phyloP scores from a whole-genome alignment of 179 eudicot species.

The Drosera spatulata region DNA sequence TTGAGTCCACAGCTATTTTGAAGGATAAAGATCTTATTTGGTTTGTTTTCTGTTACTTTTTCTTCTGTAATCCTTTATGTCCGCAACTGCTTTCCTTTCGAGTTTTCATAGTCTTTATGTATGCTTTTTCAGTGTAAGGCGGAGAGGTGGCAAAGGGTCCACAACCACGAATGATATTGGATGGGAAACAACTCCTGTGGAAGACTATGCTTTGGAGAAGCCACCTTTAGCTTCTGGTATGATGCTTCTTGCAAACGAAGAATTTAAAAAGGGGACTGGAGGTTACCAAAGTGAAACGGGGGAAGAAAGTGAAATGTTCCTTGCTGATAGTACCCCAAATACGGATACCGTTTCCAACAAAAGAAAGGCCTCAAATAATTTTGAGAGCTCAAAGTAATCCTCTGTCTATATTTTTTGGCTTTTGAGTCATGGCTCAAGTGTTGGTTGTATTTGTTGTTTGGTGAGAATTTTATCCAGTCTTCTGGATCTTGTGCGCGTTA shows the following conservation, averaged over 20 bases:
- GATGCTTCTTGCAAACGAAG: constrained; percentile 51
- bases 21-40: no score
- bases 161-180: constrained; percentile 15
- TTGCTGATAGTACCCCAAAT: constrained; percentile 14
- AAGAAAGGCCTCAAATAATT: constrained; percentile 54
- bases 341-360: constrained; percentile 34
- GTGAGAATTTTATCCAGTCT: no score
- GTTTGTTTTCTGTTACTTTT: no score
- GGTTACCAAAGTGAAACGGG: constrained; percentile 35
- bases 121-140: constrained; percentile 37
- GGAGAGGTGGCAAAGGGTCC: constrained; percentile 21
- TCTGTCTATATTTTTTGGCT: neutral
- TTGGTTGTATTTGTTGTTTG: no score
- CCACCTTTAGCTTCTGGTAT: constrained; percentile 30
- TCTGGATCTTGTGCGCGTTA: no score
- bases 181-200: constrained; percentile 15
- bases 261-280: constrained; percentile 47
- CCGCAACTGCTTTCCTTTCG: no score
- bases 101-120: neutral
- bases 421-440: no score
- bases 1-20: no score
- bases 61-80: no score
- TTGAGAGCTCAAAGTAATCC: constrained; percentile 41
- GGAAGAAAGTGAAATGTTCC: constrained; percentile 26
- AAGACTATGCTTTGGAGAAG: constrained; percentile 26